phyloP scores from a whole-genome alignment of 2,329 filamentous ascomycete genomes.

The Cryoendolithus antarcticus region DNA sequence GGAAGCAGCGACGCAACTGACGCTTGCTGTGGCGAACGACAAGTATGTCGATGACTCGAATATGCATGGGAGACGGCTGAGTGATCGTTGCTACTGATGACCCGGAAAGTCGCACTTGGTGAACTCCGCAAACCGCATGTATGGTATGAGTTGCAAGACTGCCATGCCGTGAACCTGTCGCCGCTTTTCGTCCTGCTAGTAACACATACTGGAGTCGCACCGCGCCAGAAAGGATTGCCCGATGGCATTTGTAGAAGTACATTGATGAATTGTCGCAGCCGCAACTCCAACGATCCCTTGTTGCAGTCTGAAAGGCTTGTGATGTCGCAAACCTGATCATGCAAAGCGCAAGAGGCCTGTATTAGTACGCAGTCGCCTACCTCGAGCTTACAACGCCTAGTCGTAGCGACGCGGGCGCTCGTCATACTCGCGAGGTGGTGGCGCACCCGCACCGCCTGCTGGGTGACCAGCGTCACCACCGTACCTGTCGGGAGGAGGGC shows the following conservation, averaged over 20 bases:
- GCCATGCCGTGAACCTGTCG: neutral
- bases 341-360: too few relatives aligned
- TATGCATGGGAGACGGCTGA: constrained; percentile 10
- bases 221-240: constrained; percentile 7
- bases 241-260: constrained; percentile 18
- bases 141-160: too few relatives aligned
- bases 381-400: constrained; percentile 9
- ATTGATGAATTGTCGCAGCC: constrained; percentile 7
- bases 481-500: constrained; percentile 15
- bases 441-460: constrained; percentile 14
- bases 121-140: constrained; percentile 5
- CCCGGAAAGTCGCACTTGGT: constrained; percentile 12
- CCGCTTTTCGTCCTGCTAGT: constrained; percentile 12
- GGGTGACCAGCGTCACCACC: constrained; percentile 12
- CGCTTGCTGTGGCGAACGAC: too few relatives aligned
- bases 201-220: constrained; percentile 23
- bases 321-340: too few relatives aligned
- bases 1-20: too few relatives aligned
- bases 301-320: too few relatives aligned
- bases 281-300: neutral
- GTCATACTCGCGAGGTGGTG: constrained; percentile 22
- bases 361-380: too few relatives aligned
- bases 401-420: constrained; percentile 22
- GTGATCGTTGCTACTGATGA: constrained; percentile 18
- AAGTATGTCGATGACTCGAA: too few relatives aligned